phyloP scores from a whole-genome alignment of 495 filamentous ascomycete species.

The Xanthoparmelia taractica region DNA sequence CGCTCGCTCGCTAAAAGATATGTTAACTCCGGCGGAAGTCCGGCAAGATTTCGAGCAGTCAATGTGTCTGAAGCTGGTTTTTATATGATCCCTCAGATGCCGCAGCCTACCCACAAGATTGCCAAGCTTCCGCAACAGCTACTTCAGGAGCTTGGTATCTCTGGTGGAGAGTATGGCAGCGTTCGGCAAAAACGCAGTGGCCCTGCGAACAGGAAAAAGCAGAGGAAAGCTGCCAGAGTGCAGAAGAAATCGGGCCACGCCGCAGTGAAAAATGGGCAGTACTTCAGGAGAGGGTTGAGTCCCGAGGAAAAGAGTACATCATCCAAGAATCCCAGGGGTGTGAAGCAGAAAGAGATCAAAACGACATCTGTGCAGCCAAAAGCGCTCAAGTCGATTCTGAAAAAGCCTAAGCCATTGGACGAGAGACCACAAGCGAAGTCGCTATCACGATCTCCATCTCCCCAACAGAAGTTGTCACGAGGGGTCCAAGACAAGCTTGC shows the following conservation, averaged over 20 bases:
- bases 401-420: conserved; percentile 21
- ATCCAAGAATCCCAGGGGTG: not conserved
- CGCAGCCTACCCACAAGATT: conserved; percentile 44
- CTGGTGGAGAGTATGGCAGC: conserved; percentile 32
- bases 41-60: not conserved
- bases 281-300: conserved; percentile 19
- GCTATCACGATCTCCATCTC: conserved; percentile 18
- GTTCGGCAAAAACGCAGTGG: conserved; percentile 36
- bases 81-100: conserved; percentile 26
- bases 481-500: conserved; percentile 56
- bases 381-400: conserved; percentile 20
- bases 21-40: not conserved
- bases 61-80: not conserved
- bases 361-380: conserved; percentile 26
- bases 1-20: conserved; percentile 19
- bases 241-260: conserved; percentile 44
- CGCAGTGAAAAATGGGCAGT: conserved; percentile 16
- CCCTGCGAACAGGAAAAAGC: conserved; percentile 50
- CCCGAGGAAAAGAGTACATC: conserved; percentile 27
- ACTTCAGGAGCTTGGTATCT: conserved; percentile 50
- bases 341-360: conserved; percentile 15
- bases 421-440: conserved; percentile 19
- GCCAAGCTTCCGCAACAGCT: conserved; percentile 57
- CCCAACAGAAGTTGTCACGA: conserved; percentile 43
- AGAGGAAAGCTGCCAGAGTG: conserved; percentile 48